Evolutionary conservation across 108 stramenopile species (phyloP).

Genomic region (Fragilaria radians): DNA sequence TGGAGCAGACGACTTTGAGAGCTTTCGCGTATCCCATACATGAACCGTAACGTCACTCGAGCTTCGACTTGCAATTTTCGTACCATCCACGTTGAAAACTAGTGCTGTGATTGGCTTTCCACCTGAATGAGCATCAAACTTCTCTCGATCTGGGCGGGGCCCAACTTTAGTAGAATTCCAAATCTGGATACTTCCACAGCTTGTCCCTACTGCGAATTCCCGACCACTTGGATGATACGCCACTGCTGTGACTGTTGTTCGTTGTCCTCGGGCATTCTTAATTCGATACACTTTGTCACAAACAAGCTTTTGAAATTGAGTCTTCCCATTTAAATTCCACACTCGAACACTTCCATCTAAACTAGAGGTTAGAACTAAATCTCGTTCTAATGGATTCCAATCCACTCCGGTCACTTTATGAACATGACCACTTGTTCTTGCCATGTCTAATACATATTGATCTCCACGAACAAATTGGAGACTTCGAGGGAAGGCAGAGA

Average conservation of each 20-base stretch:
- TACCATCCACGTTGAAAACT: conserved; percentile 39
- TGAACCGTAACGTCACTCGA: conserved; percentile 40
- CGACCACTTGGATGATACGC: conserved; percentile 53
- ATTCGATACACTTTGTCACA: conserved; percentile 58
- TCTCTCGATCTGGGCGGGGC: conserved; percentile 43
- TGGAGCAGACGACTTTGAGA: conserved; percentile 18
- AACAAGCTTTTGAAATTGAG: conserved; percentile 67
- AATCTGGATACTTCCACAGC: conserved; percentile 78
- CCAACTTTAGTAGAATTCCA: conserved; percentile 45
- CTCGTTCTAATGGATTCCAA: conserved; percentile 83
- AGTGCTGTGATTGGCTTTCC: conserved; percentile 38
- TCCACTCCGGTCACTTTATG: conserved; percentile 70
- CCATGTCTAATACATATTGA: conserved; percentile 76
- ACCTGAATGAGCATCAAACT: conserved; percentile 43
- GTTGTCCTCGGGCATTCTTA: conserved; percentile 53
- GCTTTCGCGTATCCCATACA: conserved; percentile 50
- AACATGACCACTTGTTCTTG: conserved; percentile 80
- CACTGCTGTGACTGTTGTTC: conserved; percentile 44
- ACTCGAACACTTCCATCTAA: conserved; percentile 76
- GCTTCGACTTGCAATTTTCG: conserved; percentile 47
- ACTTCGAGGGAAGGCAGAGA: not conserved
- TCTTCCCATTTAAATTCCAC: conserved; percentile 84
- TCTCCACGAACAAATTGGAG: conserved; percentile 82
- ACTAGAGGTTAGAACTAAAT: conserved; percentile 65
- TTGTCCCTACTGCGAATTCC: conserved; percentile 67